phyloP scores from a whole-genome alignment of 2,329 filamentous ascomycete genomes.

The Penicillium sp. region DNA sequence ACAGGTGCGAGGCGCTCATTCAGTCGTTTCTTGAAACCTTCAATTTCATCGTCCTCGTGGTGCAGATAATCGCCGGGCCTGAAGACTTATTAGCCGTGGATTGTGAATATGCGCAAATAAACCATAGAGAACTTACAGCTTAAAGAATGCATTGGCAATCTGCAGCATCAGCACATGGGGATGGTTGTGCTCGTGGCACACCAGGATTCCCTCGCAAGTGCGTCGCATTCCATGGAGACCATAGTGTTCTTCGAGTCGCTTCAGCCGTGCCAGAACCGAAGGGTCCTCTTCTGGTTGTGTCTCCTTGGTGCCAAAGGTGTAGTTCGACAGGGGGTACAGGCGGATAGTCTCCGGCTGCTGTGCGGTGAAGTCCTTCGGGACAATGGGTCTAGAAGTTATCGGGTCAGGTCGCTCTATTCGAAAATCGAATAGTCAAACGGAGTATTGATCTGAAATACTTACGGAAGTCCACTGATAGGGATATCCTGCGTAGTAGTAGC shows the following conservation, averaged over 20 bases:
- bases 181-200: conserved; percentile 99
- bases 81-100: conserved; percentile 2
- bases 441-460: conserved; percentile 24
- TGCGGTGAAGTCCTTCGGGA: conserved; percentile 79
- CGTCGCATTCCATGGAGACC: conserved; percentile 89
- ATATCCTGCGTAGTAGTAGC: neutral
- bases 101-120: neutral
- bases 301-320: conserved; percentile 98
- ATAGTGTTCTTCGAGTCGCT: conserved; percentile 95
- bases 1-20: conserved; percentile 93
- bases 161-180: conserved; percentile 98
- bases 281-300: conserved; percentile 97
- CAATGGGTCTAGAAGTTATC: conserved; percentile 58
- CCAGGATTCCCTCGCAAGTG: conserved; percentile 93
- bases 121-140: conserved; percentile 59
- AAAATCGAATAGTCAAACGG: neutral
- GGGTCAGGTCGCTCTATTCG: conserved; percentile 10
- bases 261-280: conserved; percentile 86
- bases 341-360: conserved; percentile 89
- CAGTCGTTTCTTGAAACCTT: conserved; percentile 89
- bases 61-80: conserved; percentile 90
- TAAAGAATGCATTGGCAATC: conserved; percentile 99
- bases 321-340: conserved; percentile 93
- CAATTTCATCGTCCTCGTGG: conserved; percentile 81
- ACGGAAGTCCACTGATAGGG: conserved; percentile 44